Conservation (phyloP, 139 green algal genomes). For the Asterochloris sp. region DNA sequence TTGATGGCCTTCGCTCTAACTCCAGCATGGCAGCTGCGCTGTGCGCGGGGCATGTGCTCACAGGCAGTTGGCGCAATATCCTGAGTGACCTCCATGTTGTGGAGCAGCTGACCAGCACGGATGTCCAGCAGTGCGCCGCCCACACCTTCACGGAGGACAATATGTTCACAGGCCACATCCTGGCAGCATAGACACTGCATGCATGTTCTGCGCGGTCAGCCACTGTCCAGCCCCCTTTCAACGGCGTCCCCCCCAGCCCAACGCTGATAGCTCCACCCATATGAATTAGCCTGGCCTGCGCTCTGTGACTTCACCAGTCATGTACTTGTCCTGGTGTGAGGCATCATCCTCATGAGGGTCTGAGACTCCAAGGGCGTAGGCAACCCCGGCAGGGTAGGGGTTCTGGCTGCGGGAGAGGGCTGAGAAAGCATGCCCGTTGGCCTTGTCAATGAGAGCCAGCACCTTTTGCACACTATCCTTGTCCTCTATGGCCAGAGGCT, state of each 20-base stretch:
- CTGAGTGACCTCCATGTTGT: constrained; percentile 20
- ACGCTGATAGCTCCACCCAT: too few relatives aligned
- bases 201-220: background rate
- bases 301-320: background rate
- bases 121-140: constrained; percentile 16
- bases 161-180: constrained; percentile 33
- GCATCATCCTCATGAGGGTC: background rate
- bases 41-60: constrained; percentile 44
- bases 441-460: constrained; percentile 66
- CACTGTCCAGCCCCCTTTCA: too few relatives aligned
- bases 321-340: background rate
- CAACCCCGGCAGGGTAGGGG: constrained; percentile 21
- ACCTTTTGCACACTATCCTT: constrained; percentile 51
- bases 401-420: background rate
- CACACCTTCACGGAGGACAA: constrained; percentile 29
- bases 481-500: constrained; percentile 82
- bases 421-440: constrained; percentile 69
- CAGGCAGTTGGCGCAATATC: constrained; percentile 35
- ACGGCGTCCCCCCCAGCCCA: too few relatives aligned
- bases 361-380: background rate
- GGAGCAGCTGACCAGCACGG: constrained; percentile 21
- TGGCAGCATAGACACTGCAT: constrained; percentile 1
- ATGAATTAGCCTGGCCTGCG: too few relatives aligned
- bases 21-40: constrained; percentile 46
- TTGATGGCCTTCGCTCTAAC: constrained; percentile 48